Evolutionary conservation across 352 stramenopile genomes (phyloP), one percentile per base, ranked within the genome.

Genomic region (Pythium chondricola): DNA sequence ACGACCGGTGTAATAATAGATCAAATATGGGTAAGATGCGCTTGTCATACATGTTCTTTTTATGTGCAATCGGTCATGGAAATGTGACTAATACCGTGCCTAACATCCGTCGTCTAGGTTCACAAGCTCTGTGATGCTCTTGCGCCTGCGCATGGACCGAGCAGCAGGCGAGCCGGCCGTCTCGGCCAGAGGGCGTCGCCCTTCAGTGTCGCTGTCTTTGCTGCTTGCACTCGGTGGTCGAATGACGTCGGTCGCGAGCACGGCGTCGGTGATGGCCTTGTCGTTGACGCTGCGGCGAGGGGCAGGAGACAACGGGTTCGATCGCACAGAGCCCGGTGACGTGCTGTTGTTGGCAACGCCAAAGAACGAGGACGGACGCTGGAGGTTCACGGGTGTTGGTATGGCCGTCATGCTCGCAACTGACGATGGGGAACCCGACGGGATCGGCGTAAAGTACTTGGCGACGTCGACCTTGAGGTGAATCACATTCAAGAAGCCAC

Each of bases 101-200:
- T 36, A 53, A 37, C 55, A 56, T 2, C 39, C 39, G 26, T 63
- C 55, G 9, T 50, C 35, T 6, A 63, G 42, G 3, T n/a, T 21
- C 8, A 57, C 42, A 18, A 71, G 40, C 42, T 83, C 60, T 27
- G 68, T 77, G 31, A 56, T 80, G 55, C 63, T 83, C 56, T 83
- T 85, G 22, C 74, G 71, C 27, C 74, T 69, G 16, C 71, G 71
- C 71, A 82, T 82, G 5, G 64, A 80, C 4, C 49, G 60, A 21
- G 57, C 22, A 9, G 32, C 39, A 11, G 39, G 41, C 4, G 49
- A 43, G 25, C 35, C 39, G 17, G 29, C 51, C 6, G 61, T 64
- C 44, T 65, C 63, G 1, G 39, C 58, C 6, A 71, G 54, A 2
- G 61, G 54, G 14, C 61, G 53, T 7, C 50, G 58, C 10, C 47